phyloP scores from a whole-genome alignment of 2,329 filamentous ascomycete genomes.

The Penicillium psychrosexuale region DNA sequence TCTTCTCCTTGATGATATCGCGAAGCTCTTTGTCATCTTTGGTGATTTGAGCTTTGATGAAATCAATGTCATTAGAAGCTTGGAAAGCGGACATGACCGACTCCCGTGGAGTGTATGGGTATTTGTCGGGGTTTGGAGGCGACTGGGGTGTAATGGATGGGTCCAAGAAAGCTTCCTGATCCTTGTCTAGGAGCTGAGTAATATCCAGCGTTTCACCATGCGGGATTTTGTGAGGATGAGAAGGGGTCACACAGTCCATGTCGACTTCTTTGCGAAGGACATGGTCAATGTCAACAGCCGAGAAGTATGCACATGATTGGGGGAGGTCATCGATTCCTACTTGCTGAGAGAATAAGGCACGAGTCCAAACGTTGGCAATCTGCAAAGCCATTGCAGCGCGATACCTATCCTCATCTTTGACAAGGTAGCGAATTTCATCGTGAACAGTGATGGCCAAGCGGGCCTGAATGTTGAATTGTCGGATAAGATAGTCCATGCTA shows the following conservation, averaged over 20 bases:
- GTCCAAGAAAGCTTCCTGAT: slow-evolving; percentile 66
- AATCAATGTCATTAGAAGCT: slow-evolving; percentile 54
- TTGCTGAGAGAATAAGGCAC: slow-evolving; percentile 96
- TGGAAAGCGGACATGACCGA: slow-evolving; percentile 76
- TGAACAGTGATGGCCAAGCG: slow-evolving; percentile 92
- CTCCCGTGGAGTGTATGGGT: slow-evolving; percentile 66
- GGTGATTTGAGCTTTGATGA: slow-evolving; percentile 82
- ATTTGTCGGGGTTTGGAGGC: slow-evolving; percentile 59
- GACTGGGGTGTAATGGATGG: slow-evolving; percentile 56
- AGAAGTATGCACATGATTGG: slow-evolving; percentile 92
- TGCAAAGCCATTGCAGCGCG: slow-evolving; percentile 88
- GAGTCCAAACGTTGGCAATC: slow-evolving; percentile 91
- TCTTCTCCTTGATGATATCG: slow-evolving; percentile 64
- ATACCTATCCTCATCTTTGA: slow-evolving; percentile 81
- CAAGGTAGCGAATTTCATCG: slow-evolving; percentile 94
- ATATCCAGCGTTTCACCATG: slow-evolving; percentile 89
- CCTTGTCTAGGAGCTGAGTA: slow-evolving; percentile 68
- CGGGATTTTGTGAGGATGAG: slow-evolving; percentile 71
- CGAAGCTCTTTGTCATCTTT: slow-evolving; percentile 69
- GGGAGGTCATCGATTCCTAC: slow-evolving; percentile 94
- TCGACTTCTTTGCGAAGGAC: slow-evolving; percentile 97
- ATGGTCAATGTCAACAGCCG: slow-evolving; percentile 89
- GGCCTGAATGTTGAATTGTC: slow-evolving; percentile 79
- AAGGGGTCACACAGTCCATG: slow-evolving; percentile 94
- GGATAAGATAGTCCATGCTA: slow-evolving; percentile 87